Evolutionary conservation across 2,329 filamentous ascomycete genomes (phyloP).

Genomic region (Talaromyces sp.): DNA sequence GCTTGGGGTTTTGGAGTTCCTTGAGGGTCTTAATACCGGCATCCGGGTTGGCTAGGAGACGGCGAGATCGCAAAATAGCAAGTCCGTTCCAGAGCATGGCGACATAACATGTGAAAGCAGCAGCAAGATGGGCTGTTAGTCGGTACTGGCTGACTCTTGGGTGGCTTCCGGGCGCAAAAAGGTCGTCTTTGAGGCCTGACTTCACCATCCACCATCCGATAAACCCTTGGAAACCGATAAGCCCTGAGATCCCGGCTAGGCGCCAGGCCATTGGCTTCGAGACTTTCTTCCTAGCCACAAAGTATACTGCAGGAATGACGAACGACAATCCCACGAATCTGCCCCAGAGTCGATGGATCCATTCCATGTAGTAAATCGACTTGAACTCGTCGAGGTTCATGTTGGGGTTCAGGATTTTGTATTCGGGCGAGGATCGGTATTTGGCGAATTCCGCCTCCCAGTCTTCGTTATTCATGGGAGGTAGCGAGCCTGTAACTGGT

Average conservation of each 20-base stretch:
- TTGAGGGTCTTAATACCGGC: slow-evolving; percentile 56
- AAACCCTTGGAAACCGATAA: slow-evolving; percentile 92
- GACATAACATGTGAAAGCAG: slow-evolving; percentile 87
- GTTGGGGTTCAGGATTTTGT: slow-evolving; percentile 81
- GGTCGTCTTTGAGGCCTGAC: slow-evolving; percentile 88
- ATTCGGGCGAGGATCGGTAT: slow-evolving; percentile 90
- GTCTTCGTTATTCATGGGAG: slow-evolving; percentile 69
- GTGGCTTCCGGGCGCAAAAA: slow-evolving; percentile 85
- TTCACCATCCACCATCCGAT: slow-evolving; percentile 99
- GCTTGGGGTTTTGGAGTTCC: slow-evolving; percentile 59
- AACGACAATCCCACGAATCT: slow-evolving; percentile 86
- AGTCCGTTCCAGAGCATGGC: slow-evolving; percentile 92
- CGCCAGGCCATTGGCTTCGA: slow-evolving; percentile 70
- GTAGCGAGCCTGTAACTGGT: slow-evolving; percentile 86
- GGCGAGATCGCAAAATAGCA: slow-evolving; percentile 71
- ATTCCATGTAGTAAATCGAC: slow-evolving; percentile 99
- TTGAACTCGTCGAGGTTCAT: slow-evolving; percentile 96
- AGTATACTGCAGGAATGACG: slow-evolving; percentile 80
- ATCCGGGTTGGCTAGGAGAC: slow-evolving; percentile 63
- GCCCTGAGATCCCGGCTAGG: slow-evolving; percentile 72
- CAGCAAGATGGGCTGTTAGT: slow-evolving; percentile 79
- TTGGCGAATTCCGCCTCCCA: slow-evolving; percentile 93
- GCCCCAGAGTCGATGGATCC: slow-evolving; percentile 92
- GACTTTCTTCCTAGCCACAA: slow-evolving; percentile 74
- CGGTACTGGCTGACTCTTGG: slow-evolving; percentile 94